phyloP scores from a whole-genome alignment of 2,329 filamentous ascomycete species.

The Colletotrichum eremochloae region DNA sequence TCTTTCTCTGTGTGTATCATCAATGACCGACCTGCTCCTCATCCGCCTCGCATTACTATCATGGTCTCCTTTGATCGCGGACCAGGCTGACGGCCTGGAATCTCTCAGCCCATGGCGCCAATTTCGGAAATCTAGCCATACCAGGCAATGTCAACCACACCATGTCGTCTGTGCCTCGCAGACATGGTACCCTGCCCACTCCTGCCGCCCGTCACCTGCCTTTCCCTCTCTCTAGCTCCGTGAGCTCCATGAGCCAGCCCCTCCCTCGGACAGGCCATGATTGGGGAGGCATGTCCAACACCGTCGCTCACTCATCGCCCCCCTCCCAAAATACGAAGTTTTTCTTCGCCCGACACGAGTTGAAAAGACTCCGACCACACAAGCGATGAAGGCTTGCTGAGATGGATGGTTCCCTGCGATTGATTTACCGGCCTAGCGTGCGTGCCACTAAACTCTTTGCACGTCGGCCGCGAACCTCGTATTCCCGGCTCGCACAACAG shows the following conservation, averaged over 20 bases:
- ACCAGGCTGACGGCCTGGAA: background rate
- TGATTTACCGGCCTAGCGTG: background rate
- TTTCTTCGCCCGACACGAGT: background rate
- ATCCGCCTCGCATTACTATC: background rate
- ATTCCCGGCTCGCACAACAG: background rate
- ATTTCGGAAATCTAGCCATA: background rate
- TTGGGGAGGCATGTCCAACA: background rate
- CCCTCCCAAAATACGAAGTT: background rate
- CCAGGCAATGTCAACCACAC: background rate
- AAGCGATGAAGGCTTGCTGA: background rate
- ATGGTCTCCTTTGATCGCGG: background rate
- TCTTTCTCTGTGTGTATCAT: background rate
- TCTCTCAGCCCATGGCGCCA: slow-evolving; percentile 17
- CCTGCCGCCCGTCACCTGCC: background rate
- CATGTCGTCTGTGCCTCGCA: background rate
- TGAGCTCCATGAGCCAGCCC: background rate
- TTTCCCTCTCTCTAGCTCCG: background rate
- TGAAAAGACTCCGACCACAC: background rate
- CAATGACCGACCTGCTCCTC: background rate
- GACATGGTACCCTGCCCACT: background rate
- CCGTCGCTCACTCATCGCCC: slow-evolving; percentile 9
- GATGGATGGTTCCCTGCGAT: background rate
- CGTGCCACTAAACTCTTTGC: background rate
- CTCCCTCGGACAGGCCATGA: background rate
- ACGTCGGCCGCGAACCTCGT: background rate